Evolutionary conservation across 225 moss, liverwort and hornwort species (phyloP), one percentile per base, ranked within the genome.

Genomic region (Polytrichum formosum): DNA sequence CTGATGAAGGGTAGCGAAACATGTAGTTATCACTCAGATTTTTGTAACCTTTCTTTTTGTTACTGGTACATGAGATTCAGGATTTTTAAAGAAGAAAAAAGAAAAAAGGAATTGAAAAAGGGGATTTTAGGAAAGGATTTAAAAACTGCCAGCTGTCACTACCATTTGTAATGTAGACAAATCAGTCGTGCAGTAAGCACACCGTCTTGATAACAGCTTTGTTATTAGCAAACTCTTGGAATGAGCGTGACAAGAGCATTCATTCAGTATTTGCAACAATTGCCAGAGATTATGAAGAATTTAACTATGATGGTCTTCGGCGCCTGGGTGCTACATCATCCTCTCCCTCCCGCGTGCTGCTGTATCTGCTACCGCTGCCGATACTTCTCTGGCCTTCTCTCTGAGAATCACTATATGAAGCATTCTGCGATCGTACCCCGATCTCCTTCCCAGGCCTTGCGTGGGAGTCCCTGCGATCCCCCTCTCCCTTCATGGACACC

Each of bases 271-370:
- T 69, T 73, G 54, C 59, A 73, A 76, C 75, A 74, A 78, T 70
- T 70, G 70, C 67, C 70, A 80, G 65, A 30, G 27, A 69, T 80
- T 72, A 74, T 73, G 77, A 62, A 65, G 35, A 56, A 25, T 28
- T 26, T 55, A 28, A 8, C 79, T 85, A 87, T 37, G 96, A 91
- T 35, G 96, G 93, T 75, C 96, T 91, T 66, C 93, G 87, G 25
- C 96, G 91, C 76, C 93, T 87, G 21, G 96, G 96, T 70, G 96
- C 96, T 21, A 96, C 84, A 66, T 96, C 96, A 77, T 96, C 96
- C 82, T 93, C 96, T 35, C 96, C 93, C 73, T 96, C 96, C 74
- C 96, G 86, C 75, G 88, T 93, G 88, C 79, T 82, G 67, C 74
- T 79, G 75, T 93, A 88, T 77, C 84, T 93, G 78, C 81, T 77